Conservation (phyloP, 2,329 filamentous ascomycete species). For the Monilinia polystroma region DNA sequence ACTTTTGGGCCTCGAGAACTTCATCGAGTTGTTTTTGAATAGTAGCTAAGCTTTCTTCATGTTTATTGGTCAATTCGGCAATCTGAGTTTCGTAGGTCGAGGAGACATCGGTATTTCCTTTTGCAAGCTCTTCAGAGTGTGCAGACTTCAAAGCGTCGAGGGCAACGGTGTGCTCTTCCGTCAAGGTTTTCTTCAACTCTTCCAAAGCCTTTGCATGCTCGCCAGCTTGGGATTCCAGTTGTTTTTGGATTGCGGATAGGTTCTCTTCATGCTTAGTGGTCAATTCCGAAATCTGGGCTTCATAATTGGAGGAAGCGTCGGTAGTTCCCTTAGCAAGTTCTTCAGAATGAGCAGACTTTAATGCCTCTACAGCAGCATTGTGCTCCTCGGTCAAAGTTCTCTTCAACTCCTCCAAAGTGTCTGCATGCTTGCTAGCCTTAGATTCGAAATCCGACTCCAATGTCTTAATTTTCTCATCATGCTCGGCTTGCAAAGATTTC, state of each 20-base stretch:
- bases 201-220: conserved; percentile 42
- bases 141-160: conserved; percentile 53
- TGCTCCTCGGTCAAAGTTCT: conserved; percentile 52
- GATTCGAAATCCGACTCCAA: conserved; percentile 13
- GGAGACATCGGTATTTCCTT: conserved; percentile 47
- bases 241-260: conserved; percentile 52
- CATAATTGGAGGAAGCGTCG: conserved; percentile 47
- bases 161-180: conserved; percentile 51
- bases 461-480: conserved; percentile 17
- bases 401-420: conserved; percentile 49
- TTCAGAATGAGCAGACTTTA: conserved; percentile 53
- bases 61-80: conserved; percentile 50
- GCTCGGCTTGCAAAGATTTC: conserved; percentile 41
- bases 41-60: conserved; percentile 49
- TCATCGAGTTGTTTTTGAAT: conserved; percentile 57
- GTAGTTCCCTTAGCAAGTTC: conserved; percentile 50
- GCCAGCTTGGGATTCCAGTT: conserved; percentile 45
- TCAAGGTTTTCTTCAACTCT: conserved; percentile 50
- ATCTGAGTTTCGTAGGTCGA: conserved; percentile 50
- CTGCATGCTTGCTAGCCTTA: conserved; percentile 25
- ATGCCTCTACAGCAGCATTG: conserved; percentile 48
- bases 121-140: conserved; percentile 51
- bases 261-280: conserved; percentile 51
- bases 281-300: conserved; percentile 52
- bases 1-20: conserved; percentile 49